These are phyloP conservation scores for Karstenula rhodostoma DNA, from an alignment of 2,329 filamentous ascomycete genomes.

Conservation along the genomic window DNA sequence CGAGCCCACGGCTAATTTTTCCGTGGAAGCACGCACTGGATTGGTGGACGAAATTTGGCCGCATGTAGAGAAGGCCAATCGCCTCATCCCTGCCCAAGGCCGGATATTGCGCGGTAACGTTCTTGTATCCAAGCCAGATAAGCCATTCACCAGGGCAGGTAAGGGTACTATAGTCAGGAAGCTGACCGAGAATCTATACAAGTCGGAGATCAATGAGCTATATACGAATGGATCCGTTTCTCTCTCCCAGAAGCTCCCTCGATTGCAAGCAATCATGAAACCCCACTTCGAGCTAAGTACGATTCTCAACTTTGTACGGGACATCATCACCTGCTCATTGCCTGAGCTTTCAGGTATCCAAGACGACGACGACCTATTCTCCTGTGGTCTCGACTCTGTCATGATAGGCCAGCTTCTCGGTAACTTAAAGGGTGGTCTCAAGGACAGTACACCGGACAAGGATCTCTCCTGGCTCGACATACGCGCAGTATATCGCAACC, in stretches of 20 bases:
- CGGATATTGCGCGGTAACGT: conserved; percentile 28
- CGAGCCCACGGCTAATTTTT: conserved; percentile 22
- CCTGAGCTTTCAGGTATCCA: conserved; percentile 7
- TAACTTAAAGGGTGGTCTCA: conserved; percentile 4
- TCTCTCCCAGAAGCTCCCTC: background rate
- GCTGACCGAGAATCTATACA: conserved; percentile 29
- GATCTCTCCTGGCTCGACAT: conserved; percentile 19
- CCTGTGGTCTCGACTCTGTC: conserved; percentile 20
- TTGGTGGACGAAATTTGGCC: conserved; percentile 36
- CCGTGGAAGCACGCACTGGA: conserved; percentile 5
- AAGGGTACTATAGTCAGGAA: conserved; percentile 38
- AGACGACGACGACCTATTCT: conserved; percentile 22
- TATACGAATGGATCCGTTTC: conserved; percentile 16
- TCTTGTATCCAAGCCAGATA: conserved; percentile 20
- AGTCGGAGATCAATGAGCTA: conserved; percentile 33
- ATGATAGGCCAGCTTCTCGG: conserved; percentile 17
- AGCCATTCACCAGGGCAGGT: conserved; percentile 26
- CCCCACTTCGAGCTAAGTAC: conserved; percentile 2
- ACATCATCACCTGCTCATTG: background rate
- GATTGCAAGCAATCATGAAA: background rate
- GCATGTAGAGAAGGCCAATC: conserved; percentile 30
- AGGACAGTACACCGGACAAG: background rate
- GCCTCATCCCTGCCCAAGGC: conserved; percentile 31
- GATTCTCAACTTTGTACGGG: conserved; percentile 4
- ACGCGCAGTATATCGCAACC: conserved; percentile 11